Evolutionary conservation across 331 rosid species (phyloP).

Genomic region (Prunus yedoensis): DNA sequence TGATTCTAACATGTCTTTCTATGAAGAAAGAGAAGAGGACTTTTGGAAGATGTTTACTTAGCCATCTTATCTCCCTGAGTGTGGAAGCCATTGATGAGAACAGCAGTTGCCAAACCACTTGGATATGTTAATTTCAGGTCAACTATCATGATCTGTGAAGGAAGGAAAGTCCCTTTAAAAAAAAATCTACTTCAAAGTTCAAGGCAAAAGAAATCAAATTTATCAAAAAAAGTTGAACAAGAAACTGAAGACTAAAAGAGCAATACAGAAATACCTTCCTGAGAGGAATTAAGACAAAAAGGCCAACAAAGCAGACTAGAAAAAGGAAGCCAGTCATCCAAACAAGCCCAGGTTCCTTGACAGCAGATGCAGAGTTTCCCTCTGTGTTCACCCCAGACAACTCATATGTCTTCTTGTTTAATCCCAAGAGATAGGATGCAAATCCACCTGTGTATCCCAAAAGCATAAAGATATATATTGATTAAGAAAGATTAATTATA

Average conservation of each 20-base stretch:
- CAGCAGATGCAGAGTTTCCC: constrained; percentile 53
- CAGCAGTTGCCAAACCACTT: constrained; percentile 89
- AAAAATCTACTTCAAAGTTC: neutral
- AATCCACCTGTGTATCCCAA: constrained; percentile 65
- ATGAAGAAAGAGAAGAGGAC: neutral
- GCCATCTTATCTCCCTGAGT: constrained; percentile 79
- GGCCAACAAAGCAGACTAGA: constrained; percentile 95
- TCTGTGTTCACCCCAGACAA: constrained; percentile 64
- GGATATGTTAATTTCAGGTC: constrained; percentile 81
- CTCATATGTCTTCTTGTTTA: constrained; percentile 74
- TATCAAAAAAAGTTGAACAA: neutral
- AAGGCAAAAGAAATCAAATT: neutral
- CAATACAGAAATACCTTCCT: constrained; percentile 57
- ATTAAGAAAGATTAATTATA: neutral
- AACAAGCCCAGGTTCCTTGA: constrained; percentile 85
- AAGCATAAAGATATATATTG: neutral
- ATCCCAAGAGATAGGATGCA: constrained; percentile 81
- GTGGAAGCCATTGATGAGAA: constrained; percentile 90
- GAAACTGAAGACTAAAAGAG: neutral
- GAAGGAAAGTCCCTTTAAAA: neutral
- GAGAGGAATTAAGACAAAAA: constrained; percentile 85
- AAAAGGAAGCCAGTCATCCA: constrained; percentile 87
- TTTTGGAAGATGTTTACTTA: constrained; percentile 37
- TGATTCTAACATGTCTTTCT: neutral
- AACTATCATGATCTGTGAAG: constrained; percentile 71